Base-by-base conservation (phyloP, 805 yeast genomes). In the Millerago galiae region DNA sequence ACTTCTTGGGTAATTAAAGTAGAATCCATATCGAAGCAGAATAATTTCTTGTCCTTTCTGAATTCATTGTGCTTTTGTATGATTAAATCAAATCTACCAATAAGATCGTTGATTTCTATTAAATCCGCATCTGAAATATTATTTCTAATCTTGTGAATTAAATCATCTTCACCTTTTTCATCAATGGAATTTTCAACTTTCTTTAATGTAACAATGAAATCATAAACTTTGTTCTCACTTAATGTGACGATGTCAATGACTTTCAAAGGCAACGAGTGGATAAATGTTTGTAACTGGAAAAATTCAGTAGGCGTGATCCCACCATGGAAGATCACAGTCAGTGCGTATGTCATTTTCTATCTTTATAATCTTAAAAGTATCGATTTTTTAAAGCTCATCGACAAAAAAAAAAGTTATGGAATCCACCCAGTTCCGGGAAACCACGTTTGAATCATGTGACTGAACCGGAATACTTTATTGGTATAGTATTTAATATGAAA, bases 11-110 rank as follows among this genome's bases (percentile, higher is more conserved):
- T 81, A 50, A 93, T 93, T 58, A 93, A 68, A 0, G 99, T 93
- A 0, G 97, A 89, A 67, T 93, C 99, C 99, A 93, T 93, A 56
- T 93, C 99, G 59, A 93, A 93, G 10, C 95, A 86, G 47, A 86
- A 81, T 38, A 93, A 68, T 54, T 77, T 74, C 56, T 60, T 59
- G 24, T 44, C 18, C 53, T 59, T 62, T 59, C 70, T 67, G 37
- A 42, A 45, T 27, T 59, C 58, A 35, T 55, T 51, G 26, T 59
- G 50, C 30, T 48, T 56, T 50, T 75, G 80, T 26, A 73, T 60
- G 10, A 74, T 54, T 16, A 74, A 43, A 45, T 76, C 80, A 7
- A 71, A 56, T 8, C 55, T 26, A 7, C 33, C 38, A 8, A 15
- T 18, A 11, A 38, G 38, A 38, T 42, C 41, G 9, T 13, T 29